These are phyloP conservation scores for Pleurozium schreberi DNA, from an alignment of 225 moss, liverwort and hornwort genomes.

Conservation along the genomic window DNA sequence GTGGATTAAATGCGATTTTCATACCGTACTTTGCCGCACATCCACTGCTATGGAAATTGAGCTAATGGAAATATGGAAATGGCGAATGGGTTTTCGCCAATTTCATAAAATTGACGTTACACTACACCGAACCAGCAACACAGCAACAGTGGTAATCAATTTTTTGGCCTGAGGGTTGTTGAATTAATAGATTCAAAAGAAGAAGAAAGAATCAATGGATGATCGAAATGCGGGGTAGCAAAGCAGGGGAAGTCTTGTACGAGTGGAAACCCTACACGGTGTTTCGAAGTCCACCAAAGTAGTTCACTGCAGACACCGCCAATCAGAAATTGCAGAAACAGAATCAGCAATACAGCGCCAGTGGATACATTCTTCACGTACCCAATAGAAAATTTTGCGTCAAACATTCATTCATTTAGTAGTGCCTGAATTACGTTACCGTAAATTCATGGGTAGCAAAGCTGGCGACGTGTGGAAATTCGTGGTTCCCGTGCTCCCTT, in stretches of 20 bases:
- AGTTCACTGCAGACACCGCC: not conserved
- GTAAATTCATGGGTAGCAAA: not conserved
- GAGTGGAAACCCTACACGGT: not conserved
- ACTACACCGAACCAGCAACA: not conserved
- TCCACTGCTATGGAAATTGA: not conserved
- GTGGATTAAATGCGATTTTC: not conserved
- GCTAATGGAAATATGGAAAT: not conserved
- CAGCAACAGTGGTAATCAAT: not conserved
- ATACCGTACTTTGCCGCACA: not conserved
- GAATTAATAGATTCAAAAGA: not conserved
- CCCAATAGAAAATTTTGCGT: not conserved
- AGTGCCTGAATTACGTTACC: too few relatives aligned
- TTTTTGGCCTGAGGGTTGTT: not conserved
- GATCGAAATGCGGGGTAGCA: not conserved
- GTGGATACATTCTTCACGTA: not conserved
- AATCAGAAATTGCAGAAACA: not conserved
- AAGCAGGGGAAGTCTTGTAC: not conserved
- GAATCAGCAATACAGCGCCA: not conserved
- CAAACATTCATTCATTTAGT: not conserved
- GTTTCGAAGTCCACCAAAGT: not conserved
- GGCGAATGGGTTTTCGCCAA: not conserved
- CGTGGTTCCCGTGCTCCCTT: not conserved
- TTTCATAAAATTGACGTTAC: not conserved
- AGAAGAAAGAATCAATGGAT: not conserved
- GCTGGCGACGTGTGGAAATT: constrained; percentile 9